Conservation (phyloP, 2,329 filamentous ascomycete genomes). For the Hymenoscyphus linearis region DNA sequence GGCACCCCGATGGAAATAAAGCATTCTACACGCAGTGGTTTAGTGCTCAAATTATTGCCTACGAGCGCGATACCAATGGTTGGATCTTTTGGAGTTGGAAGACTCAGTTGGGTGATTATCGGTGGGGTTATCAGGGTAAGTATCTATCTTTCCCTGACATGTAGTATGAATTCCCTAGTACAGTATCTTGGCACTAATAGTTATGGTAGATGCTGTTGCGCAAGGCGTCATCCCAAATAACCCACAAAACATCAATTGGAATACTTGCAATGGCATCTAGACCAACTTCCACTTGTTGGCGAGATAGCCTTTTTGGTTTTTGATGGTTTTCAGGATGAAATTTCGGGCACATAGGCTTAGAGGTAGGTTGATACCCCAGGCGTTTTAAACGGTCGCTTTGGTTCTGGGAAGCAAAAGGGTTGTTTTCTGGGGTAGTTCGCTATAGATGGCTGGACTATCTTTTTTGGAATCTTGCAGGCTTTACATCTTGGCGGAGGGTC, state of each 20-base stretch:
- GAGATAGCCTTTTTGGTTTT: background rate
- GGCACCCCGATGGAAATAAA: constrained; percentile 35
- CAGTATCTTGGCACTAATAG: background rate
- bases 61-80: constrained; percentile 45
- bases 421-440: background rate
- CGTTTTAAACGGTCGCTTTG: background rate
- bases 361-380: background rate
- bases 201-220: constrained; percentile 30
- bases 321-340: background rate
- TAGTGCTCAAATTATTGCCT: constrained; percentile 49
- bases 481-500: background rate
- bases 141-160: background rate
- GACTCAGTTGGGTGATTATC: constrained; percentile 41
- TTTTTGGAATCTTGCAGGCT: background rate
- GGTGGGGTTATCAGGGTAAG: constrained; percentile 43
- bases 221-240: constrained; percentile 37
- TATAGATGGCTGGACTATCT: background rate
- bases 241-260: constrained; percentile 8
- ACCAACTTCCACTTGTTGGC: background rate
- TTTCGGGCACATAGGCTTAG: background rate
- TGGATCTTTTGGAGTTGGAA: constrained; percentile 63
- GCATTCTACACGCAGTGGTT: constrained; percentile 53
- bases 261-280: constrained; percentile 14
- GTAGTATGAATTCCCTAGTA: background rate
- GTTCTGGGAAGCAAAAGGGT: background rate